These are phyloP conservation scores for Exophiala spinifera DNA, from an alignment of 2,329 filamentous ascomycete species.

Conservation along the genomic window DNA sequence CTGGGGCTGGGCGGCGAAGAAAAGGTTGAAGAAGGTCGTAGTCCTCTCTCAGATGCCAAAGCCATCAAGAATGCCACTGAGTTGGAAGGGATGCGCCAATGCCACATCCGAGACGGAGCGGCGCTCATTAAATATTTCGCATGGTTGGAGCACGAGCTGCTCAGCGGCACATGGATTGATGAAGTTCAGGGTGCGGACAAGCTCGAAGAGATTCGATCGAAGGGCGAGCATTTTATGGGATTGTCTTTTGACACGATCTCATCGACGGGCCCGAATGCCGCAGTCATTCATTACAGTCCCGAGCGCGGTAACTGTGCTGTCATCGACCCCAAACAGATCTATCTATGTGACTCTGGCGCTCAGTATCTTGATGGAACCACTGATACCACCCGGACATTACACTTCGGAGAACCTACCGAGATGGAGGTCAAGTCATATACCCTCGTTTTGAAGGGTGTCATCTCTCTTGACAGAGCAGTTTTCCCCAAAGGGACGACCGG, in stretches of 20 bases:
- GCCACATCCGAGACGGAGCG: slow-evolving; percentile 89
- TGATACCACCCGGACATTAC: slow-evolving; percentile 88
- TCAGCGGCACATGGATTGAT: slow-evolving; percentile 70
- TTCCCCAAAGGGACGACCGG: slow-evolving; percentile 96
- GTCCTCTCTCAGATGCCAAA: slow-evolving; percentile 85
- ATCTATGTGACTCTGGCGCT: slow-evolving; percentile 95
- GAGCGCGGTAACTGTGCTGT: slow-evolving; percentile 75
- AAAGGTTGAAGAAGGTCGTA: slow-evolving; percentile 80
- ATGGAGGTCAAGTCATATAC: slow-evolving; percentile 89
- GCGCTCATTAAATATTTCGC: slow-evolving; percentile 91
- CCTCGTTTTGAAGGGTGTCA: slow-evolving; percentile 89
- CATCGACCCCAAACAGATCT: slow-evolving; percentile 81
- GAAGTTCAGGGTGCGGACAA: slow-evolving; percentile 92
- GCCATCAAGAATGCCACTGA: slow-evolving; percentile 91
- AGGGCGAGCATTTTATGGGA: slow-evolving; percentile 74
- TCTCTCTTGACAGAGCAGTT: slow-evolving; percentile 77
- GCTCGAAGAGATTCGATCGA: slow-evolving; percentile 62
- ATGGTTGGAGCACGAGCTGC: slow-evolving; percentile 89
- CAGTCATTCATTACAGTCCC: slow-evolving; percentile 93
- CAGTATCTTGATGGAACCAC: slow-evolving; percentile 95
- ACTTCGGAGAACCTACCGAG: slow-evolving; percentile 80
- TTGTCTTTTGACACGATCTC: slow-evolving; percentile 96
- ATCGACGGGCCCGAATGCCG: slow-evolving; percentile 86
- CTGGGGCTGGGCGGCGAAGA: slow-evolving; percentile 82
- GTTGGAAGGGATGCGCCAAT: slow-evolving; percentile 86